Base-by-base conservation (phyloP, 441 rosid species). In the Omphalea diandra region DNA sequence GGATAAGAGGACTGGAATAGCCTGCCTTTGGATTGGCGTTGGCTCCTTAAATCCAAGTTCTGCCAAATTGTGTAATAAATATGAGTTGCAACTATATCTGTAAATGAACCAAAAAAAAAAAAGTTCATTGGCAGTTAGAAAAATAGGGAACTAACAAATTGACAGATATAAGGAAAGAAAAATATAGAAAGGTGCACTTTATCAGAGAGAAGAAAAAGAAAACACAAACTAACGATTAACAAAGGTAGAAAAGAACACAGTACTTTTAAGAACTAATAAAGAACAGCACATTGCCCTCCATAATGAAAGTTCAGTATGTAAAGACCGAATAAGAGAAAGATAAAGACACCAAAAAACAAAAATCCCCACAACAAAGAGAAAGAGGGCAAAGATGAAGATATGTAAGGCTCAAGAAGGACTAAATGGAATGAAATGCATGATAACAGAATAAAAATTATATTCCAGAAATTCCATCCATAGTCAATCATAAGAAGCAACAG, bases 1-100 rank as follows among this genome's bases (percentile, higher is more conserved):
- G 68, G 92, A 86, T 80, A 87, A 73, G 71, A 94, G 90, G 75
- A 86, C 63, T 55, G 97, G 89, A 77, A 94, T 91, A 72, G 98
- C 93, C 93, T 94, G 97, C 82, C 95, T 87, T 77, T 91, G 98
- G 73, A 94, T 91, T 57, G 98, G 92, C 55, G 98, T 91, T 71
- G 98, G 97, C 85, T 90, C 98, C 81, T 83, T 86, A 74, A 83
- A 94, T 70, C 97, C 97, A 76, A 85, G 88, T 82, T 83, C 88
- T 56, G 81, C 82, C 67, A 94, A 78, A 81, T 91, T 94, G 75
- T 60, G 84, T 63, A 88, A 78, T 64, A 94, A 70, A 77, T 84
- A 87, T 4, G 84, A 68, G 58, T 86, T 79, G 53, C 97, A 91
- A 61, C 81, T 85, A 79, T 83, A 91, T 75, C 98, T 91, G 86